phyloP scores from a whole-genome alignment of 805 yeast genomes.

The Kluyveromyces dobzhanskii region DNA sequence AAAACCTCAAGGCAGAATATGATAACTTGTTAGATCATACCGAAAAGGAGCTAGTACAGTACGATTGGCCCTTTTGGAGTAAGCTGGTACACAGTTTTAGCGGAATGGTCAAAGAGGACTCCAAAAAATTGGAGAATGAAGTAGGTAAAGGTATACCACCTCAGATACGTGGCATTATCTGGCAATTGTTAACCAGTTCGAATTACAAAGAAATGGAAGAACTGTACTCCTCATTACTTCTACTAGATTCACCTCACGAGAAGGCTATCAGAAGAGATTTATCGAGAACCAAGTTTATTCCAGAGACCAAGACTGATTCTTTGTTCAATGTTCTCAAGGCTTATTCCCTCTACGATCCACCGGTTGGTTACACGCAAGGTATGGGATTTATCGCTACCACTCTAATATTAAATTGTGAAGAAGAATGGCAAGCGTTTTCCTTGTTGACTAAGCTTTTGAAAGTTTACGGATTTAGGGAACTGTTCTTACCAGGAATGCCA shows the following conservation, averaged over 20 bases:
- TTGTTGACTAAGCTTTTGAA: slow-evolving; percentile 76
- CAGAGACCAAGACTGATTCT: slow-evolving; percentile 51
- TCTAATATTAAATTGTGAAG: slow-evolving; percentile 55
- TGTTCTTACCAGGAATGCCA: slow-evolving; percentile 86
- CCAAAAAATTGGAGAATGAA: slow-evolving; percentile 49
- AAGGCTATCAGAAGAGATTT: slow-evolving; percentile 74
- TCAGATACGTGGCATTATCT: slow-evolving; percentile 78
- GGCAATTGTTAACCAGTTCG: slow-evolving; percentile 84
- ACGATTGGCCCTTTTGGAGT: slow-evolving; percentile 88
- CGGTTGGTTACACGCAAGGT: slow-evolving; percentile 97
- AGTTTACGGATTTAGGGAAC: slow-evolving; percentile 66
- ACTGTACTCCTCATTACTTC: slow-evolving; percentile 33
- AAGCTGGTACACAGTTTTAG: slow-evolving; percentile 69
- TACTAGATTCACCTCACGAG: slow-evolving; percentile 56
- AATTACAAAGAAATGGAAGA: slow-evolving; percentile 45
- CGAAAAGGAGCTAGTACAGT: slow-evolving; percentile 31
- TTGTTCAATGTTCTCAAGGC: slow-evolving; percentile 72
- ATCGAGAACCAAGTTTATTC: slow-evolving; percentile 75
- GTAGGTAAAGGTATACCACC: slow-evolving; percentile 75
- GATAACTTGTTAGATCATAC: not conserved
- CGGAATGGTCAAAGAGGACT: slow-evolving; percentile 52
- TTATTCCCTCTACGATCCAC: slow-evolving; percentile 78
- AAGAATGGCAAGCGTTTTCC: slow-evolving; percentile 78
- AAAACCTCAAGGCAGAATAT: slow-evolving; percentile 31
- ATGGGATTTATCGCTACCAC: slow-evolving; percentile 94